phyloP scores from a whole-genome alignment of 2,329 filamentous ascomycete genomes.

The Trichoderma hamatum region DNA sequence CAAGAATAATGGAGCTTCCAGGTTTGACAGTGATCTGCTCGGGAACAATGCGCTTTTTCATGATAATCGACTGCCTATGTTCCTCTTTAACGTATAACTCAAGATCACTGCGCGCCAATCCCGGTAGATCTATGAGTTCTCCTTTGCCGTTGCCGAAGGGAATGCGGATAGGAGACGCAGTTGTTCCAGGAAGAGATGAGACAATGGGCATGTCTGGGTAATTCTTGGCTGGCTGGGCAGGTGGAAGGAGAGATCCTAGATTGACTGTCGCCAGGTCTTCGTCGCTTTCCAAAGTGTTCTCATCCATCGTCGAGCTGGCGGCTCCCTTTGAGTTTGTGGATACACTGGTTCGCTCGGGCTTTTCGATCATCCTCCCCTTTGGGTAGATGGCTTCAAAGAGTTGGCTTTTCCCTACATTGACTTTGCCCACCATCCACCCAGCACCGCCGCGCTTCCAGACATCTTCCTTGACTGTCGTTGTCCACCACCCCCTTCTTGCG shows the following conservation, averaged over 20 bases:
- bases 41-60: slow-evolving; percentile 75
- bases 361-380: slow-evolving; percentile 61
- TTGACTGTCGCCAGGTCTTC: slow-evolving; percentile 38
- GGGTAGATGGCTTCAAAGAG: slow-evolving; percentile 88
- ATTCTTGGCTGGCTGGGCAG: slow-evolving; percentile 69
- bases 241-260: slow-evolving; percentile 70
- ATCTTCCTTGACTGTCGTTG: slow-evolving; percentile 79
- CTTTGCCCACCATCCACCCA: slow-evolving; percentile 96
- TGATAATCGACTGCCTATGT: slow-evolving; percentile 69
- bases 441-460: slow-evolving; percentile 83
- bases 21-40: slow-evolving; percentile 73
- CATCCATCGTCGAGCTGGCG: slow-evolving; percentile 26
- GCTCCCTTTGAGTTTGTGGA: slow-evolving; percentile 29
- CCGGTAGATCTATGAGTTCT: slow-evolving; percentile 91
- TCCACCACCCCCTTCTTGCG: slow-evolving; percentile 88
- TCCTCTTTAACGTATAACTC: slow-evolving; percentile 70
- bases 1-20: slow-evolving; percentile 79
- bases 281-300: slow-evolving; percentile 4
- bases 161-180: slow-evolving; percentile 90
- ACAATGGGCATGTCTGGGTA: slow-evolving; percentile 87
- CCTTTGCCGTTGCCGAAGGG: slow-evolving; percentile 85
- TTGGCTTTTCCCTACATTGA: slow-evolving; percentile 95
- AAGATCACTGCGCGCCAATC: slow-evolving; percentile 74
- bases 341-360: slow-evolving; percentile 26
- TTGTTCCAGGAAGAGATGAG: slow-evolving; percentile 87